Percentiles rank a stretch among this genome's conserved stretches.
Conservation (phyloP, 441 rosid genomes). For the Euphorbia corollata region DNA sequence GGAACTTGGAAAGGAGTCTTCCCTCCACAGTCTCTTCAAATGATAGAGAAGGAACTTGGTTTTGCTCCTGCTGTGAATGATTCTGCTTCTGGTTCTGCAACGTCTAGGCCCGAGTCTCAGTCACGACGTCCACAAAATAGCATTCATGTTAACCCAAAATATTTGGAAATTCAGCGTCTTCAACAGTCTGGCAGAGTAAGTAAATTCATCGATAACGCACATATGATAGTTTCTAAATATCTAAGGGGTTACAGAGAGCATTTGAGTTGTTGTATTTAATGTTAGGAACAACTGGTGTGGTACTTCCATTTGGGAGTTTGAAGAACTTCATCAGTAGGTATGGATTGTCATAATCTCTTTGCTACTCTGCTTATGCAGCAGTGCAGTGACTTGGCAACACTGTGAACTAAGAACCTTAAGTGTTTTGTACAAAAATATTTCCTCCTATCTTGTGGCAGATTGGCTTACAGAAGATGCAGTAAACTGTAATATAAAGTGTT, state of each 20-base stretch:
- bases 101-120: constrained; percentile 60
- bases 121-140: constrained; percentile 74
- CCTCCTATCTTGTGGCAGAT: neutral
- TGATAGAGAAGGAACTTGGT: constrained; percentile 88
- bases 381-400: neutral
- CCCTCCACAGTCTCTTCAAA: constrained; percentile 67
- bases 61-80: constrained; percentile 59
- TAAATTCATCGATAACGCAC: constrained; percentile 17
- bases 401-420: neutral
- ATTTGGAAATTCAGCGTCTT: constrained; percentile 85
- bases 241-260: neutral
- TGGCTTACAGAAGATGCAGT: neutral
- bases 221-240: constrained; percentile 5
- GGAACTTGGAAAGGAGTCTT: constrained; percentile 99
- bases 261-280: neutral
- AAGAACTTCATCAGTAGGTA: neutral
- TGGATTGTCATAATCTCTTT: neutral
- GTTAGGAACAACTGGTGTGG: neutral
- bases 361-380: neutral
- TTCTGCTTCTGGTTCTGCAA: constrained; percentile 64
- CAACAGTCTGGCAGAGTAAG: constrained; percentile 83
- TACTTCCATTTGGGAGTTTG: neutral
- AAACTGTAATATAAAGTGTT: neutral
- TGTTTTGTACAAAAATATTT: neutral
- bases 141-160: constrained; percentile 97